Conservation (phyloP, 139 green algal genomes). For the Raphidocelis subcapitata region DNA sequence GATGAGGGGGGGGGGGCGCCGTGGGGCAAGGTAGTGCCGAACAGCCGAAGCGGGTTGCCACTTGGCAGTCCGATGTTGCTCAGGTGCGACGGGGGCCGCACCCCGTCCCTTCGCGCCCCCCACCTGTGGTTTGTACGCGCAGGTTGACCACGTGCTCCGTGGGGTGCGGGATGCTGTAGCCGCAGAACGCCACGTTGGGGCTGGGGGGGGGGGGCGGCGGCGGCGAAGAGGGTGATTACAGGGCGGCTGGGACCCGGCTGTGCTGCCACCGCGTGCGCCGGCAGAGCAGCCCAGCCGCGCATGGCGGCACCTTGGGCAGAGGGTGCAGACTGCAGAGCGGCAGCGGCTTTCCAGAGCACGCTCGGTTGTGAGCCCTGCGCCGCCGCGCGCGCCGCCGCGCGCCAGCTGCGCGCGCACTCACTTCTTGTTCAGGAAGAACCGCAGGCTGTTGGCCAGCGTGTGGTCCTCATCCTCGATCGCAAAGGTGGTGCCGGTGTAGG, state of each 20-base stretch:
- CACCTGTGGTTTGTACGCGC: constrained; percentile 81
- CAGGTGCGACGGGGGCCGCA: too few relatives aligned
- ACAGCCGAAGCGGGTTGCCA: too few relatives aligned
- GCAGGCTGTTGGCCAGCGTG: constrained; percentile 81
- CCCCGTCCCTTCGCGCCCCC: too few relatives aligned
- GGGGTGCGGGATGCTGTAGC: constrained; percentile 86
- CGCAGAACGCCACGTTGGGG: constrained; percentile 71
- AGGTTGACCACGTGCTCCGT: constrained; percentile 83
- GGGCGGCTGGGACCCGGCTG: not conserved
- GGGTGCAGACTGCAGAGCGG: too few relatives aligned
- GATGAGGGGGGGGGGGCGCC: too few relatives aligned
- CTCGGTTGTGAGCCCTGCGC: too few relatives aligned
- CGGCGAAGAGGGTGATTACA: too few relatives aligned
- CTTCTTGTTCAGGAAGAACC: constrained; percentile 86
- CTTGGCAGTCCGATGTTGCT: too few relatives aligned
- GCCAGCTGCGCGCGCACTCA: constrained; percentile 25
- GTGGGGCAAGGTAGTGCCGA: too few relatives aligned
- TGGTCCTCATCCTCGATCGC: constrained; percentile 81
- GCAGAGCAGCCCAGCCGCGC: not conserved
- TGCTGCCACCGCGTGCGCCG: not conserved
- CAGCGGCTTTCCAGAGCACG: too few relatives aligned
- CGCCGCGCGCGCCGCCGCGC: not conserved
- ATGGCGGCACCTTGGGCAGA: too few relatives aligned
- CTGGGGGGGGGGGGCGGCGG: too few relatives aligned
- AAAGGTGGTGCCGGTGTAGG: constrained; percentile 63